A percentile compares a stretch with the other conserved stretches of the same genome.
Evolutionary conservation across 768 basidiomycete genomes (phyloP).

Genomic region (Termitomyces sp.): DNA sequence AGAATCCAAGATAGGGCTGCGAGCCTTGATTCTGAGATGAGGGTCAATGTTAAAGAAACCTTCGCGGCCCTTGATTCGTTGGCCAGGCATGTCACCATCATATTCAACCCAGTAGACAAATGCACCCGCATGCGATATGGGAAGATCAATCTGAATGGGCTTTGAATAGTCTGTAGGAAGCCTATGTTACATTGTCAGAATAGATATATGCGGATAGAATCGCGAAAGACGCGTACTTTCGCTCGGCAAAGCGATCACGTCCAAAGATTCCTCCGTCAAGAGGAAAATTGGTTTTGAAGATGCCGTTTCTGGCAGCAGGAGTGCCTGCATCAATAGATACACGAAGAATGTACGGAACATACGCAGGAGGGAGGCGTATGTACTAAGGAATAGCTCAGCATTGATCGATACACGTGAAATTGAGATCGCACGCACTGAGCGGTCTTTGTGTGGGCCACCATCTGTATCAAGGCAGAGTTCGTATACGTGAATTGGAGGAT

Average conservation of each 20-base stretch:
- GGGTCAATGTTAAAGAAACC: constrained; percentile 98
- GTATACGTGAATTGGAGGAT: constrained; percentile 75
- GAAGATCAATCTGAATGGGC: constrained; percentile 90
- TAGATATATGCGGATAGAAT: constrained; percentile 16
- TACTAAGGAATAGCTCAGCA: constrained; percentile 53
- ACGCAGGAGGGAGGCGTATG: constrained; percentile 91
- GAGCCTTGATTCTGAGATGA: constrained; percentile 69
- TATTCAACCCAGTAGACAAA: constrained; percentile 97
- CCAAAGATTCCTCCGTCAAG: constrained; percentile 87
- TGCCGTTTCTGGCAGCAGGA: constrained; percentile 83
- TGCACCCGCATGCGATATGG: constrained; percentile 94
- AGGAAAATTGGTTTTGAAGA: constrained; percentile 96
- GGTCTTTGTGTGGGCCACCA: constrained; percentile 85
- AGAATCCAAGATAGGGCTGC: constrained; percentile 67
- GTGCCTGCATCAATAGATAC: constrained; percentile 92
- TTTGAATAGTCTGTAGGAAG: constrained; percentile 85
- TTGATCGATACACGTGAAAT: background rate
- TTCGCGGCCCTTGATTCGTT: constrained; percentile 76
- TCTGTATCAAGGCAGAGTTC: constrained; percentile 85
- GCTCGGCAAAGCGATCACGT: constrained; percentile 68
- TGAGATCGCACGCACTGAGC: constrained; percentile 54
- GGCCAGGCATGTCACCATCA: constrained; percentile 53
- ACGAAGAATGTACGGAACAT: constrained; percentile 84
- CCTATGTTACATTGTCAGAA: constrained; percentile 34
- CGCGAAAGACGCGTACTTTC: constrained; percentile 47